These are phyloP conservation scores for Panellus pusillus DNA, from an alignment of 768 basidiomycete genomes.

Conservation along the genomic window DNA sequence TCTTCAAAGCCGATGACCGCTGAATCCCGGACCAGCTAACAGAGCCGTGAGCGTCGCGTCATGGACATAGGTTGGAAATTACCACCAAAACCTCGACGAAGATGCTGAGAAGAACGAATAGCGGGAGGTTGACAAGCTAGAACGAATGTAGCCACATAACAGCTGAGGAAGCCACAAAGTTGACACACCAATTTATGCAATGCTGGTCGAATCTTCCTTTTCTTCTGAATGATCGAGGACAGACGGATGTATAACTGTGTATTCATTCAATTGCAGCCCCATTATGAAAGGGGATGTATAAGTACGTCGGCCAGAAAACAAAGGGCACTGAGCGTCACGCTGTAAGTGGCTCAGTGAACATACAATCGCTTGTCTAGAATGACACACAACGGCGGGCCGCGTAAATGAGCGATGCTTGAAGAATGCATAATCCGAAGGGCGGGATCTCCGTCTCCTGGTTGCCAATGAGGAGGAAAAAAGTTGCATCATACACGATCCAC, in stretches of 20 bases:
- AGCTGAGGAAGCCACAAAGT: background rate
- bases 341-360: background rate
- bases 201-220: constrained; percentile 9
- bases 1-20: background rate
- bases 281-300: too few relatives aligned
- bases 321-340: constrained; percentile 6
- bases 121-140: background rate
- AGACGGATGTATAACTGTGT: constrained; percentile 4
- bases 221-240: background rate
- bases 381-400: constrained; percentile 1
- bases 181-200: constrained; percentile 7
- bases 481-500: constrained; percentile 5
- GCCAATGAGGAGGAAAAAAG: constrained; percentile 3
- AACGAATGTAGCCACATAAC: background rate
- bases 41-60: too few relatives aligned
- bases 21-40: background rate
- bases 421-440: constrained; percentile 4
- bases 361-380: background rate
- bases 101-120: background rate
- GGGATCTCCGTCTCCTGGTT: background rate
- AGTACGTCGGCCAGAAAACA: constrained; percentile 8
- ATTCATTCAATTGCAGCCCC: background rate
- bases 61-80: too few relatives aligned
- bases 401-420: constrained; percentile 5
- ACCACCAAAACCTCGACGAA: constrained; percentile 5